Percentiles rank a stretch among this genome's conserved stretches.
Evolutionary conservation across 345 rosid species (phyloP).

Genomic region (Lepidium didymum): DNA sequence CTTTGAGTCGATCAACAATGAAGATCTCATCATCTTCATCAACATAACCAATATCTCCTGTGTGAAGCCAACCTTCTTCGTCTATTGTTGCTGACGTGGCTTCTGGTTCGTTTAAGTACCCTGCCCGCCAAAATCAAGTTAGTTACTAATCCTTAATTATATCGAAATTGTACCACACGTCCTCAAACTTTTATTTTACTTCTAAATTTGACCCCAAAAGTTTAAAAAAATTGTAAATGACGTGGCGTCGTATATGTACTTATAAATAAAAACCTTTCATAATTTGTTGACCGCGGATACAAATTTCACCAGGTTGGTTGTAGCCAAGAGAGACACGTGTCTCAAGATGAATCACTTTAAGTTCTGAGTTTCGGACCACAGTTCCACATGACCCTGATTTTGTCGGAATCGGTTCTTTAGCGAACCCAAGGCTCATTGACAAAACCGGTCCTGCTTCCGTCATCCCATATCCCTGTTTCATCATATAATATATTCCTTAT

Average conservation of each 20-base stretch:
- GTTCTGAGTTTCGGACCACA: slow-evolving; percentile 84
- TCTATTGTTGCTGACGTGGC: slow-evolving; percentile 73
- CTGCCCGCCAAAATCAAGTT: slow-evolving; percentile 24
- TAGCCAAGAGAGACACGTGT: slow-evolving; percentile 54
- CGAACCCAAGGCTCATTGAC: slow-evolving; percentile 79
- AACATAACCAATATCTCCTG: slow-evolving; percentile 84
- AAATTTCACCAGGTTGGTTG: slow-evolving; percentile 87
- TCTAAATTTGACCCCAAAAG: neutral
- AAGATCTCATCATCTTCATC: slow-evolving; percentile 80
- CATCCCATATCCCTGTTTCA: slow-evolving; percentile 85
- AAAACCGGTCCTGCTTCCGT: slow-evolving; percentile 97
- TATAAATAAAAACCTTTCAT: slow-evolving; percentile 59
- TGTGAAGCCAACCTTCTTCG: slow-evolving; percentile 82
- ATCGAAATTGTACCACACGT: neutral
- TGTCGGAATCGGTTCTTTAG: slow-evolving; percentile 75
- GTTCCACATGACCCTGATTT: slow-evolving; percentile 95
- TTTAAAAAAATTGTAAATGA: neutral
- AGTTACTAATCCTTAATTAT: too few species aligned
- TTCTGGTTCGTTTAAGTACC: slow-evolving; percentile 60
- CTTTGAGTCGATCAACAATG: slow-evolving; percentile 82
- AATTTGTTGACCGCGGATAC: slow-evolving; percentile 84
- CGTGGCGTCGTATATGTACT: neutral
- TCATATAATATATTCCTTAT: neutral
- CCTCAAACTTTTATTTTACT: neutral
- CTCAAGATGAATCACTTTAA: slow-evolving; percentile 78